A percentile compares a stretch with the other conserved stretches of the same genome.
Evolutionary conservation across 225 moss, liverwort and hornwort species (phyloP).

Genomic region (Antitrichia curtipendula): DNA sequence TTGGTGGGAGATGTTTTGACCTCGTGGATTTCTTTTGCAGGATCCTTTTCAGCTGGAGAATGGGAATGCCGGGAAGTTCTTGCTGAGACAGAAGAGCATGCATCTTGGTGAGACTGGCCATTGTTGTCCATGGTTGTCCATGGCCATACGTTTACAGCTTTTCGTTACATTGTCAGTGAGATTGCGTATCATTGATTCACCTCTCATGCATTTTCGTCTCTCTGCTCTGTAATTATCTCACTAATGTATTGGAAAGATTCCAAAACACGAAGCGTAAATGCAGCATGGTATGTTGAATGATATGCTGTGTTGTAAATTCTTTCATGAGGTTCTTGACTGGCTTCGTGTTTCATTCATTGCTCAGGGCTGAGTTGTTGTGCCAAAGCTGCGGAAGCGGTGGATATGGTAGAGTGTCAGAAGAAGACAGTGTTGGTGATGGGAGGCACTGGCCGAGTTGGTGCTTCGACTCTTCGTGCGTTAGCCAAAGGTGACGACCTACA

Average conservation of each 20-base stretch:
- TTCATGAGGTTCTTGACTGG: not conserved
- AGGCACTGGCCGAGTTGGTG: slow-evolving; percentile 83
- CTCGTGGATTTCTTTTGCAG: not conserved
- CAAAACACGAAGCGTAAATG: not conserved
- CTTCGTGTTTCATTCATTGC: not conserved
- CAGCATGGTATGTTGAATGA: not conserved
- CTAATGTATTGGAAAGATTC: not conserved
- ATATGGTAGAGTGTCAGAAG: not conserved
- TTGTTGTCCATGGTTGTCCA: not conserved
- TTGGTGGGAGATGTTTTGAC: not conserved
- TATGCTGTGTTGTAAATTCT: not conserved
- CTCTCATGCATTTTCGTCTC: not conserved
- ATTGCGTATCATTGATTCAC: not conserved
- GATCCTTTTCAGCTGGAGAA: slow-evolving; percentile 2
- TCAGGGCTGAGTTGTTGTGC: not conserved
- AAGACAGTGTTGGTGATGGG: slow-evolving; percentile 68
- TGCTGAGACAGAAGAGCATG: not conserved
- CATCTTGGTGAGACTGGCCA: not conserved
- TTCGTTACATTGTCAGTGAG: not conserved
- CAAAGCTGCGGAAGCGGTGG: not conserved
- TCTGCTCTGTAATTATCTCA: not conserved
- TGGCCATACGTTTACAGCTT: not conserved
- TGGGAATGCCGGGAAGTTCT: not conserved
- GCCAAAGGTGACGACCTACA: slow-evolving; percentile 38
- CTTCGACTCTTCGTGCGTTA: slow-evolving; percentile 61